Base-by-base conservation (phyloP, 768 basidiomycete genomes). In the Suillus americanus region DNA sequence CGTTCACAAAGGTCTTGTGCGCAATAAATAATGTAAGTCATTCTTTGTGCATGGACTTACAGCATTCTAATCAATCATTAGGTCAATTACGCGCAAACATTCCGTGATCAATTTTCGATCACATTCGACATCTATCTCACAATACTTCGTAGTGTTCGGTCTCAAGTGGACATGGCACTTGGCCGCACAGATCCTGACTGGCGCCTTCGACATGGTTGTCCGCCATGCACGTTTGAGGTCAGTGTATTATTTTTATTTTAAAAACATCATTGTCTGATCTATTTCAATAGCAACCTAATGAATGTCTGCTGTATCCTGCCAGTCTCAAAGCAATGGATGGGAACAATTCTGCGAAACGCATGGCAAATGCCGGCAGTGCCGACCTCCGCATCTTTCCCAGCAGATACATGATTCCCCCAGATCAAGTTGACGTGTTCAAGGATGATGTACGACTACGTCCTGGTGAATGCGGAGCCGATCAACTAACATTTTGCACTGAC, bases 281-380 rank as follows among this genome's bases (percentile, higher is more conserved):
- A 45, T n/a, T 20, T n/a, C 20, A 45, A 45, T 5, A 62, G 61
- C 61, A 62, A 62, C 61, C 61, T 37, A 73, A 70, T 28, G 77
- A 82, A 61, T 70, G 70, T 0, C 30, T 60, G 1, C 70, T 81
- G 1, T 12, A 48, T 8, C 75, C 70, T 45, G 40, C 66, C 1
- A 28, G 73, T 4, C 64, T 81, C 40, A 33, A 67, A 16, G 69
- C 68, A 13, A 67, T 0, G n/a, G n/a, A n/a, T n/a, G n/a, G n/a
- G n/a, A n/a, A n/a, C n/a, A n/a, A n/a, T n/a, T n/a, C n/a, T n/a
- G 68, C 74, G 2, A 77, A 77, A 60, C 71, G 73, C 1, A 69
- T 79, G 40, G 71, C 67, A 2, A 64, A 50, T 23, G 53, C 68
- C 7, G 70, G 69, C 1, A 14, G 51, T 14, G 71, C 56, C 10